Evolutionary conservation across 345 rosid genomes (phyloP).

Genomic region (Eucalyptus sp.): DNA sequence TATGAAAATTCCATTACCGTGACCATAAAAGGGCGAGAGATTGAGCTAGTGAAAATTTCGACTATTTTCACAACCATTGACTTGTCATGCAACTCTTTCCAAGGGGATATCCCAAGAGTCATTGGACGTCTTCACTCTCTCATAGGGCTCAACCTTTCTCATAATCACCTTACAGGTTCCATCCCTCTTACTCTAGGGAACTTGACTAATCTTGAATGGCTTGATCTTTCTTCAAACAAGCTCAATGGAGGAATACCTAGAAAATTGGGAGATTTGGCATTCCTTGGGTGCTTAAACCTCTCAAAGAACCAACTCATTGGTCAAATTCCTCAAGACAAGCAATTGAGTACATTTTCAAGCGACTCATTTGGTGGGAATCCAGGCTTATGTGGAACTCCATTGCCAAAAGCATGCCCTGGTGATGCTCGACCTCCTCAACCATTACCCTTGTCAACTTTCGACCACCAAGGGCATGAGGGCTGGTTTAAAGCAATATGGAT

Average conservation of each 20-base stretch:
- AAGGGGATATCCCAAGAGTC: background rate
- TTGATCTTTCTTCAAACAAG: conserved; percentile 3
- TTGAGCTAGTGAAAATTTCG: background rate
- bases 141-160: background rate
- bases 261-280: background rate
- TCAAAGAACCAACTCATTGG: background rate
- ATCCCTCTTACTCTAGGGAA: background rate
- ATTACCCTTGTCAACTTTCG: background rate
- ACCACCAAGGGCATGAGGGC: background rate
- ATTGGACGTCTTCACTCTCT: background rate
- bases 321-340: background rate
- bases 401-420: background rate
- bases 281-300: background rate
- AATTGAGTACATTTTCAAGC: background rate
- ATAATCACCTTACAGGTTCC: background rate
- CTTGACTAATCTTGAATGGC: background rate
- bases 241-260: background rate
- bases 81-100: background rate
- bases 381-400: background rate
- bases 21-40: background rate
- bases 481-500: background rate
- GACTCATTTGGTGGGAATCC: background rate
- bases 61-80: background rate
- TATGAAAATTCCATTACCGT: background rate
- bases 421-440: background rate